These are phyloP conservation scores for Pyrenochaeta sp. DNA, from an alignment of 2,329 filamentous ascomycete species.

Conservation along the genomic window DNA sequence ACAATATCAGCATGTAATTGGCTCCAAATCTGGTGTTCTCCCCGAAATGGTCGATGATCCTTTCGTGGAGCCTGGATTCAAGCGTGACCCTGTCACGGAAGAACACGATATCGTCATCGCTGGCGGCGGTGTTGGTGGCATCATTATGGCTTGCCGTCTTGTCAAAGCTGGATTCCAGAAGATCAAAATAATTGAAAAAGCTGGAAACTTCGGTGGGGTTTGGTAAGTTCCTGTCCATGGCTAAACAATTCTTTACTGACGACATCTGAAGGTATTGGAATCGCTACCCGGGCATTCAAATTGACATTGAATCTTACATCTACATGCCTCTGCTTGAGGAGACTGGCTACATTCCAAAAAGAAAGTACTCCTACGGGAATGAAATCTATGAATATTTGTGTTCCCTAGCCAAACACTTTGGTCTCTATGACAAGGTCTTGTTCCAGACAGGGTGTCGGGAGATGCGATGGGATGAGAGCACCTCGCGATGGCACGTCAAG, in stretches of 20 bases:
- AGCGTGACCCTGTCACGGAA: slow-evolving; percentile 35
- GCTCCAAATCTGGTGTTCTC: slow-evolving; percentile 34
- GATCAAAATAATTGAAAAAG: slow-evolving; percentile 53
- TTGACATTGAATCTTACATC: slow-evolving; percentile 40
- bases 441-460: too few species aligned
- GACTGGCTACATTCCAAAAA: slow-evolving; percentile 60
- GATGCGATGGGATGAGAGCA: too few species aligned
- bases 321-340: slow-evolving; percentile 40
- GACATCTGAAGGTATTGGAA: slow-evolving; percentile 60
- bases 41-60: slow-evolving; percentile 35
- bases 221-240: slow-evolving; percentile 45
- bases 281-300: slow-evolving; percentile 33
- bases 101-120: slow-evolving; percentile 46
- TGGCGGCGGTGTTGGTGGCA: slow-evolving; percentile 55
- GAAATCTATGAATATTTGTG: slow-evolving; percentile 59
- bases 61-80: slow-evolving; percentile 35
- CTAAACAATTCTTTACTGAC: slow-evolving; percentile 2
- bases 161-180: slow-evolving; percentile 45
- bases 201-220: slow-evolving; percentile 55
- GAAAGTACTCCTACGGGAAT: slow-evolving; percentile 55
- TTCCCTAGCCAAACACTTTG: slow-evolving; percentile 54
- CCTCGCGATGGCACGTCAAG: slow-evolving; percentile 36
- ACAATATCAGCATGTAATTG: slow-evolving; percentile 38
- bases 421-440: slow-evolving; percentile 50
- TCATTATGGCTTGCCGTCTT: slow-evolving; percentile 49